Percentiles rank a stretch among this genome's conserved stretches.
Evolutionary conservation across 2,329 filamentous ascomycete genomes (phyloP).

Genomic region (Fonsecaea multimorphosa): DNA sequence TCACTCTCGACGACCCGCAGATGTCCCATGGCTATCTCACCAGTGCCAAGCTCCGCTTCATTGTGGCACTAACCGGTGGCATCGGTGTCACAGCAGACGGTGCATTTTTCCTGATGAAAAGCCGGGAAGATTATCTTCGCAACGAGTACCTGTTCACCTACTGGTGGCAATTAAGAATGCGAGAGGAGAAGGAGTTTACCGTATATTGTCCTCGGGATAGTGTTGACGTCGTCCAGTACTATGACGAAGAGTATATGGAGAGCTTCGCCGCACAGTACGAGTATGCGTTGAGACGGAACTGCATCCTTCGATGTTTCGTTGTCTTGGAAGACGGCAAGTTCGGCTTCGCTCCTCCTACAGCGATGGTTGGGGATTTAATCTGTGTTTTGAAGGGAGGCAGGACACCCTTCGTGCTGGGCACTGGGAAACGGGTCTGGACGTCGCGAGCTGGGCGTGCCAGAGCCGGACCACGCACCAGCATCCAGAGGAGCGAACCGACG

Average conservation of each 20-base stretch:
- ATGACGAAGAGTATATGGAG: neutral
- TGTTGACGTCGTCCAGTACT: neutral
- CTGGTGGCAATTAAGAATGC: neutral
- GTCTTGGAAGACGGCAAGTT: neutral
- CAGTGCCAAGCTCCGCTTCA: no score
- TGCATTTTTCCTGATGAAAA: neutral
- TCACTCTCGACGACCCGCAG: no score
- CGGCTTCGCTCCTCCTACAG: neutral
- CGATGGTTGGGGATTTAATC: neutral
- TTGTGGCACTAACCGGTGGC: no score
- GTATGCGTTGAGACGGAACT: neutral
- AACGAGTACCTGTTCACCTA: neutral
- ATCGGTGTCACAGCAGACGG: neutral
- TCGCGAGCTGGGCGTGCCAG: neutral
- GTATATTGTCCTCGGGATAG: neutral
- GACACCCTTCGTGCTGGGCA: neutral
- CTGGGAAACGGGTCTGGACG: neutral
- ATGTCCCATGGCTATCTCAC: no score
- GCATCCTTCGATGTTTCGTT: neutral
- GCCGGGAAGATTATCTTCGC: neutral
- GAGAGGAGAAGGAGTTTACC: neutral
- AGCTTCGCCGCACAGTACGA: neutral
- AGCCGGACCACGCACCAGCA: neutral
- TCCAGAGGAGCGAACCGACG: neutral
- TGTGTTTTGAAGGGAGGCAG: neutral